Evolutionary conservation across 2,329 filamentous ascomycete genomes (phyloP), one percentile per base, ranked within the genome.

Genomic region (Xylariaceae sp.): DNA sequence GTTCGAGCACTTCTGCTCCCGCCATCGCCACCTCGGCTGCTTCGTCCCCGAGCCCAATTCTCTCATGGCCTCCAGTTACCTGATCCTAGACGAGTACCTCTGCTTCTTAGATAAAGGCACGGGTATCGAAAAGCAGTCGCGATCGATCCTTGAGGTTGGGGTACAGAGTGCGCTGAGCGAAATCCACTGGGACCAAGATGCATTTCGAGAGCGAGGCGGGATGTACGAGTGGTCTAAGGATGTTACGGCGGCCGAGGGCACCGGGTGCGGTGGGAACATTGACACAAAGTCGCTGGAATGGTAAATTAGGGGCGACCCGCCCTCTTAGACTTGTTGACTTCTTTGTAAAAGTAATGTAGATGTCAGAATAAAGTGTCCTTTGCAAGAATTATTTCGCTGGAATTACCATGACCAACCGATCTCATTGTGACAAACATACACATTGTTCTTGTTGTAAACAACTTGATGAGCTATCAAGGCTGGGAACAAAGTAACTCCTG

Each of bases 31-130:
- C 27, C 54, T 69, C 30, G 35, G 50, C 11, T 65, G 60, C 26
- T 68, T 71, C 32, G 64, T 73, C 3, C 65, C 69, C 0, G 72
- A 77, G 52, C 52, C 61, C 3, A 76, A 77, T 40, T 49, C 61
- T 1, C 40, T 70, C 15, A 77, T 77, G 71, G 66, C 62, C 2
- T 65, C 59, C 23, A 69, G 63, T 36, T 75, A 75, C 51, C 59
- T 76, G 12, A 60, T 76, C 23, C 43, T 75, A 16, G 72, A 76
- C 42, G 72, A 75, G 57, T 68, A 65, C 40, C 52, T 74, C 52
- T 58, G 70, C 29, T 74, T 74, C 48, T 50, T 75, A 16, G 68
- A 73, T 44, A 66, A 66, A 40, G 63, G 62, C 3, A 52, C 50
- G 3, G 60, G 61, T 16, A 45, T 44, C 9, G 51, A 54, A 48